Evolutionary conservation across 2,329 filamentous ascomycete genomes (phyloP).

Genomic region (Ophiostoma fasciatum): DNA sequence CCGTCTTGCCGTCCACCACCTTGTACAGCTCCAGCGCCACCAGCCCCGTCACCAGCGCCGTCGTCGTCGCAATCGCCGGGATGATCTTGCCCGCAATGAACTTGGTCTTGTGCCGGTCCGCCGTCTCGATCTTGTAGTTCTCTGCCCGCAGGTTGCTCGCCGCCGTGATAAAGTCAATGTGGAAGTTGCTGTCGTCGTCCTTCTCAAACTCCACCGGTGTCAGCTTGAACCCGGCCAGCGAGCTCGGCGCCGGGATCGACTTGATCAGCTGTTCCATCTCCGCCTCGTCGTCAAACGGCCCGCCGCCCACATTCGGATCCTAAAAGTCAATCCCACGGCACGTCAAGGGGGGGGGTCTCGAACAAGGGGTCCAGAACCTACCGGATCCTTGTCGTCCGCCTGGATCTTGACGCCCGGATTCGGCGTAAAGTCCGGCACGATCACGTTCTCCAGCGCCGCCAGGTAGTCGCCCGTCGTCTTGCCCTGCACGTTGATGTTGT

Average conservation of each 20-base stretch:
- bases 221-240: constrained; percentile 75
- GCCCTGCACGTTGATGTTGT: constrained; percentile 78
- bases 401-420: constrained; percentile 91
- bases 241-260: constrained; percentile 62
- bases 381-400: constrained; percentile 82
- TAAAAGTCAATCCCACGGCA: too few species aligned
- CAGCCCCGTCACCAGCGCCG: constrained; percentile 84
- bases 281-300: constrained; percentile 54
- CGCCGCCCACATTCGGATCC: constrained; percentile 60
- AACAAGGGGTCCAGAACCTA: constrained; percentile 23
- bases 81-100: constrained; percentile 99
- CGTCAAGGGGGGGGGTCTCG: background rate
- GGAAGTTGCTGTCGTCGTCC: constrained; percentile 93
- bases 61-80: constrained; percentile 93
- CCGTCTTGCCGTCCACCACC: constrained; percentile 87
- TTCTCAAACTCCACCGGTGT: constrained; percentile 91
- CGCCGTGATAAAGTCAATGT: constrained; percentile 98
- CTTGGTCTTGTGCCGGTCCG: constrained; percentile 95
- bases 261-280: constrained; percentile 59
- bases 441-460: constrained; percentile 77
- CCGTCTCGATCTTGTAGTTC: constrained; percentile 92
- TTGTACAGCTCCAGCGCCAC: constrained; percentile 93
- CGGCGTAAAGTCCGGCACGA: constrained; percentile 87
- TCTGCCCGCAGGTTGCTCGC: constrained; percentile 92
- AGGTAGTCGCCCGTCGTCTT: constrained; percentile 57